Conservation (phyloP, 75 land plant species). For the Selaginella moellendorffii region DNA sequence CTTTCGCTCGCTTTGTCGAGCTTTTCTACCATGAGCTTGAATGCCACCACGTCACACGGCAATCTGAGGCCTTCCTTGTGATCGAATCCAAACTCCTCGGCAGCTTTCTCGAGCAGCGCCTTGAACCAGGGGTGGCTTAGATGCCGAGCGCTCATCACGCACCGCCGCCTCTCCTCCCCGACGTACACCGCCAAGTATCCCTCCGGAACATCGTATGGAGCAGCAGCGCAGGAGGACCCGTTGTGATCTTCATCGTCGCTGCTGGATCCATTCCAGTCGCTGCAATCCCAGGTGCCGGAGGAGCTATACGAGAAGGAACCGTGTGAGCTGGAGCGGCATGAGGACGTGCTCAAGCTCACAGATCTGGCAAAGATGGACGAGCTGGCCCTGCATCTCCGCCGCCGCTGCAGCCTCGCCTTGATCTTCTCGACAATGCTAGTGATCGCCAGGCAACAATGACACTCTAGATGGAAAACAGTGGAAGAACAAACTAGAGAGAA, state of each 20-base stretch:
- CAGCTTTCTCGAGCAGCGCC: background rate
- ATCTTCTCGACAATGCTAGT: no score
- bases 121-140: constrained; percentile 3
- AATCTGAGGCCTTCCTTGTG: background rate
- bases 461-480: no score
- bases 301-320: background rate
- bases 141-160: background rate
- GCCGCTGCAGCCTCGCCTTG: no score
- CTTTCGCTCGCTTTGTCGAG: background rate
- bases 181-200: constrained; percentile 6
- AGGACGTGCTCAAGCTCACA: no score
- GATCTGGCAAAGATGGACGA: no score
- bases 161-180: background rate
- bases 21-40: background rate
- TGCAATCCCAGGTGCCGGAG: background rate
- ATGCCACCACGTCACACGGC: background rate
- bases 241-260: background rate
- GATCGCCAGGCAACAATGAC: no score
- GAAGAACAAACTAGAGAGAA: no score
- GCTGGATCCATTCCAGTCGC: background rate
- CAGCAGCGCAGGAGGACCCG: background rate
- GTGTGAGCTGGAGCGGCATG: background rate
- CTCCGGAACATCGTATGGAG: constrained; percentile 1
- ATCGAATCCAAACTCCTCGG: background rate
- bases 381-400: no score